Base-by-base conservation (phyloP, 306 rosid genomes). In the Vigna angularis region DNA sequence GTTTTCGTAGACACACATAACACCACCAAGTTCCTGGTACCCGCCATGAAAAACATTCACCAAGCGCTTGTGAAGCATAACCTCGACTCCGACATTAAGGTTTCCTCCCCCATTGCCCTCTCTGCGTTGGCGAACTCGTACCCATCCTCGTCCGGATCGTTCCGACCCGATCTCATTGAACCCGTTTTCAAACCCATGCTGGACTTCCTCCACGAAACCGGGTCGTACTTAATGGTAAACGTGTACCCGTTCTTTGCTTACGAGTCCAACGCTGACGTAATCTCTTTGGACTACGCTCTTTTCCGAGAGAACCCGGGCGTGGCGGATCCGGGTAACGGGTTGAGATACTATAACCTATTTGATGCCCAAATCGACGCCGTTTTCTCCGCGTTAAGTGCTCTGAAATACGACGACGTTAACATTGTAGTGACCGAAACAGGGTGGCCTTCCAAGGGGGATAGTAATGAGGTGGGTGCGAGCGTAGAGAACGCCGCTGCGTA, bases 341-440 rank as follows among this genome's bases (percentile, higher is more conserved):
- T 93, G 51, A 75, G 94, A 0, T 95, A 95, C 55, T 87, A 72
- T 38, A 96, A 79, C 83, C 85, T 96, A 20, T 91, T 96, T 63
- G 99, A 96, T 76, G 99, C 99, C 0, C 99, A 96, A 83, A 88
- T 96, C 74, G 99, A 96, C 81, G 99, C 99, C 79, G 98, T 96
- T 70, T 96, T 91, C 6, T 87, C 99, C 0, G 98, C 99, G 0
- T 75, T 96, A n/a, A 44, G 81, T 2, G 90, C 91, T 4, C 18
- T 96, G 9, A 91, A 93, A 66, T 96, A 85, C 83, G 67, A 93
- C 77, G 97, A 96, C 66, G 82, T 96, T 0, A 70, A 59, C 7
- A 16, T 96, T 14, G 98, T 96, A 0, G 91, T 96, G 0, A 80
- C 96, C 0, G 99, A 96, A 28, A 93, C 99, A 0, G 99, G 99